Base-by-base conservation (phyloP, 2,329 filamentous ascomycete genomes). In the Colletotrichum filicis region DNA sequence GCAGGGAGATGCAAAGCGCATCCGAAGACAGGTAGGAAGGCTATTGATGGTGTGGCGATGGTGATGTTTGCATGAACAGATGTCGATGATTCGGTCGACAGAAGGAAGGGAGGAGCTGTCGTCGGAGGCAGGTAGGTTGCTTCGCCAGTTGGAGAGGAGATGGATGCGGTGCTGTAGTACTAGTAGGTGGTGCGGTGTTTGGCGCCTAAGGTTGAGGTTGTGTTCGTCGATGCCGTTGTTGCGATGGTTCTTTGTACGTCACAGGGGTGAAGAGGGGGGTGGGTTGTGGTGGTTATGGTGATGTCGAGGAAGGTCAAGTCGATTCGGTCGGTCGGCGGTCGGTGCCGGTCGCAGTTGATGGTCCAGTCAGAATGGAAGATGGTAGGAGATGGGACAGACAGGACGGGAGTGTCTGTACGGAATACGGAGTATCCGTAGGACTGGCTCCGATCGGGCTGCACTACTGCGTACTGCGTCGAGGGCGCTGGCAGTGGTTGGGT, bases 1-100 rank as follows among this genome's bases (percentile, higher is more conserved):
- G 76, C 76, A 75, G 76, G 76, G 75, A 73, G 75, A 78, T 79
- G 79, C 79, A 79, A 81, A 79, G 80, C 82, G 81, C 83, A 85
- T 85, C 77, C 74, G 74, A 72, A 8, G 22, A 56, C 12, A 37
- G 62, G 26, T 58, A 42, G 35, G 32, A 52, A 62, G 37, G 49
- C 55, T 71, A 71, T 70, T 57, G 66, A 62, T 73, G 49, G 55
- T 70, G 35, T 52, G 71, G 24, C 28, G 49, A 56, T 19, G 60
- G 56, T 35, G 67, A 71, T 71, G 24, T 52, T 70, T 56, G 60
- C 71, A 71, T 73, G 60, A 46, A 32, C 49, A 62, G 46, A 16
- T 6, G 52, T 67, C 24, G 53, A 14, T 32, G 56, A 49, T 22
- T 66, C 56, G 49, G 56, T 65, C 56, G 26, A 66, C 55, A 42